These are phyloP conservation scores for Bidens hawaiensis DNA, from an alignment of 140 eudicot genomes.

Conservation along the genomic window DNA sequence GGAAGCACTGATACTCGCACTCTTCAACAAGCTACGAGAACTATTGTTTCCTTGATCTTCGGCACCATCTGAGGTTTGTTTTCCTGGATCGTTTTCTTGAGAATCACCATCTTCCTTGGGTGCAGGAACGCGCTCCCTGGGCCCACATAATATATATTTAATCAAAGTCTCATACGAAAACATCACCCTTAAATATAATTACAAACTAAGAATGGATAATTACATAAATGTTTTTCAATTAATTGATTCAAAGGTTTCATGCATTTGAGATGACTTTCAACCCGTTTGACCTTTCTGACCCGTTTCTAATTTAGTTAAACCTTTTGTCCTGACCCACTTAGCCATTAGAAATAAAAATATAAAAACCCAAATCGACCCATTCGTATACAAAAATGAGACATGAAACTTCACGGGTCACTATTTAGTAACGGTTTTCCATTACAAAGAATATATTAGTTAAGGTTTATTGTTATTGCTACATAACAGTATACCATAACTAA, in stretches of 20 bases:
- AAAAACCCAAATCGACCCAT: background rate
- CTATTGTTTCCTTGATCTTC: slow-evolving; percentile 53
- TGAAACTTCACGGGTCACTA: too few relatives aligned
- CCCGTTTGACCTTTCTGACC: background rate
- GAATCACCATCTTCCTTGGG: slow-evolving; percentile 44
- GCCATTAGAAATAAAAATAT: background rate
- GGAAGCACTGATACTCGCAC: slow-evolving; percentile 93
- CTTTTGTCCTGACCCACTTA: background rate
- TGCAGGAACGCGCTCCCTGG: slow-evolving; percentile 86
- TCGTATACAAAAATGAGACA: background rate
- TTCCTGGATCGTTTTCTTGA: slow-evolving; percentile 37
- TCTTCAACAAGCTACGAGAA: slow-evolving; percentile 85
- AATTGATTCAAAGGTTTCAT: background rate
- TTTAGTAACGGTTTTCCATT: too few relatives aligned
- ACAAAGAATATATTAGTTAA: too few relatives aligned
- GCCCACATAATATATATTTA: background rate
- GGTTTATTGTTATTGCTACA: too few relatives aligned
- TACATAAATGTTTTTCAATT: background rate
- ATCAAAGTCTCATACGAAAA: background rate
- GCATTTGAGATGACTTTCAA: background rate
- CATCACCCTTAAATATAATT: background rate
- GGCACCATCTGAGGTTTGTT: slow-evolving; percentile 46
- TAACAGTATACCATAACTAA: too few relatives aligned
- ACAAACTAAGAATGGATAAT: too few relatives aligned
- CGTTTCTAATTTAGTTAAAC: background rate